Conservation (phyloP, 2,329 filamentous ascomycete genomes). For the Triangularia verruculosa region DNA sequence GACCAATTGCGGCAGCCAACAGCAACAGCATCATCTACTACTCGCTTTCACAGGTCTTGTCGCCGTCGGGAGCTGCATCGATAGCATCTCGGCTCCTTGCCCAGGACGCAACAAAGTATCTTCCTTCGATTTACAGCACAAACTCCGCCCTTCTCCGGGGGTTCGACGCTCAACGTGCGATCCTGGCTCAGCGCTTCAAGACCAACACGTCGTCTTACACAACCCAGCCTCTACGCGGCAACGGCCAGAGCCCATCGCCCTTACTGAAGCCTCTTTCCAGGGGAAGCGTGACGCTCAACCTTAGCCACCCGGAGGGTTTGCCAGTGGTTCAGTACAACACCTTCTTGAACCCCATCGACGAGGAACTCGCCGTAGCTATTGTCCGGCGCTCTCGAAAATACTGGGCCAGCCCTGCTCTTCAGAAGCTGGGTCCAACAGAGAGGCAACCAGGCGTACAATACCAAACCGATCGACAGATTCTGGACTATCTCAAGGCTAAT, state of each 20-base stretch:
- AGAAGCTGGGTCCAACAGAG: conserved; percentile 11
- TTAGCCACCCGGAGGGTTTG: conserved; percentile 11
- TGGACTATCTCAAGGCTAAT: conserved; percentile 13
- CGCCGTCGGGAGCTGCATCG: conserved; percentile 6
- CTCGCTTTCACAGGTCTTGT: conserved; percentile 16
- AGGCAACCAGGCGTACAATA: conserved; percentile 13
- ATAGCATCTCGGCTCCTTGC: conserved; percentile 12
- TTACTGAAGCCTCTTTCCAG: conserved; percentile 22
- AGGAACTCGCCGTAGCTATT: conserved; percentile 18
- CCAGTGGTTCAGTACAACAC: conserved; percentile 25
- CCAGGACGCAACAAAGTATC: conserved; percentile 13
- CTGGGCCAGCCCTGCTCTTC: conserved; percentile 14
- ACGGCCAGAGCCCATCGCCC: conserved; percentile 18
- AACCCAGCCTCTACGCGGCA: conserved; percentile 13
- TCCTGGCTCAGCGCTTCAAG: conserved; percentile 19
- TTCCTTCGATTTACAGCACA: conserved; percentile 18
- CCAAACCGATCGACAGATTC: conserved; percentile 20
- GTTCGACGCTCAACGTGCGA: conserved; percentile 18
- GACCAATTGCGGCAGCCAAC: conserved; percentile 20
- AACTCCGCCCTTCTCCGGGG: conserved; percentile 11
- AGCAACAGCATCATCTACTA: conserved; percentile 17
- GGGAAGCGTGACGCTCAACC: conserved; percentile 21
- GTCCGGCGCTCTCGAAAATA: conserved; percentile 17
- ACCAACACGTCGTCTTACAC: conserved; percentile 7
- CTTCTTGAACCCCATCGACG: conserved; percentile 23